A percentile compares a stretch with the other conserved stretches of the same genome.
phyloP scores from a whole-genome alignment of 1,284 basidiomycete genomes.

The Rhodotorula sp. region DNA sequence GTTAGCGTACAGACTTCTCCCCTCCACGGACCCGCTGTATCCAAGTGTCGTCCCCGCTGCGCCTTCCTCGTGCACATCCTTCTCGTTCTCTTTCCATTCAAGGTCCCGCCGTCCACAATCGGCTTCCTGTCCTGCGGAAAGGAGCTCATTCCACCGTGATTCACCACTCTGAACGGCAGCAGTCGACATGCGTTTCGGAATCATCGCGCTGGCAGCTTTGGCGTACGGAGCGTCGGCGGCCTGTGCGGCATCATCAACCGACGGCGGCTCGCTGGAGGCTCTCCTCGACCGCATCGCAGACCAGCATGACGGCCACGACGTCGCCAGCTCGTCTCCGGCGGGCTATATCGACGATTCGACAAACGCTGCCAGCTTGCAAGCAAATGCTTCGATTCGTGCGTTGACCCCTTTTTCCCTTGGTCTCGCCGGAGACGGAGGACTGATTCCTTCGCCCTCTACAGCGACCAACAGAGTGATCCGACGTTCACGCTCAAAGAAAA shows the following conservation, averaged over 20 bases:
- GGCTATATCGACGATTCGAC: background rate
- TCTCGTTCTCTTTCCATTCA: slow-evolving; percentile 1
- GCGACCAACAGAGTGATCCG: slow-evolving; percentile 6
- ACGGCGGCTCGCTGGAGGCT: slow-evolving; percentile 25
- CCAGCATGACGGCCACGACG: slow-evolving; percentile 2
- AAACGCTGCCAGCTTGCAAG: background rate
- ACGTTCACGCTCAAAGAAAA: slow-evolving; percentile 6
- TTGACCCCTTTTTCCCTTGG: too few species aligned
- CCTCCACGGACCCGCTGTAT: background rate
- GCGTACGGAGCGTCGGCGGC: slow-evolving; percentile 1
- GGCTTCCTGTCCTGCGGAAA: slow-evolving; percentile 2
- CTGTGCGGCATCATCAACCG: background rate
- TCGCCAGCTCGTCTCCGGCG: background rate
- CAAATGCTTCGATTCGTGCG: background rate
- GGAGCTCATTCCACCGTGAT: background rate
- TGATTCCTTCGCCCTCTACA: background rate
- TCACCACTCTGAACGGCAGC: background rate
- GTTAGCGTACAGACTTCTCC: background rate
- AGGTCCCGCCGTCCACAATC: slow-evolving; percentile 37
- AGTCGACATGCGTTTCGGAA: slow-evolving; percentile 10
- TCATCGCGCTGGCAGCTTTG: slow-evolving; percentile 7
- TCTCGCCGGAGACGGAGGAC: too few species aligned
- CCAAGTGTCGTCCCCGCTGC: background rate
- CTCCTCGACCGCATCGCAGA: slow-evolving; percentile 27
- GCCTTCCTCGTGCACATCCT: background rate